Evolutionary conservation across 768 basidiomycete genomes (phyloP), one percentile per base, ranked within the genome.

Genomic region (Neoboletus magnificus): DNA sequence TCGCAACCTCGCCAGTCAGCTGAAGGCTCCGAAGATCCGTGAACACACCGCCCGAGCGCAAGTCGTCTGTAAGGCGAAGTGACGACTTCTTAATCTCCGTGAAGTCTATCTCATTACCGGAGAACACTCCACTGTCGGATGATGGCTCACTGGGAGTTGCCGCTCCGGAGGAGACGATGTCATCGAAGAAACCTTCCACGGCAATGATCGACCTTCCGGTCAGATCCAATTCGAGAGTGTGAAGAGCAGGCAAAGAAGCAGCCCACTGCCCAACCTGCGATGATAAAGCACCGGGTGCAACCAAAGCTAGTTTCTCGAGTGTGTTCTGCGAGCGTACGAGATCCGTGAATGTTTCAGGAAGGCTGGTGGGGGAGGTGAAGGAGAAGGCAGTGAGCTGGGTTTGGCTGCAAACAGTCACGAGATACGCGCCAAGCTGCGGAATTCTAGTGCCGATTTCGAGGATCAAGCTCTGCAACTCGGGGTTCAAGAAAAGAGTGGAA

Each of bases 111-210:
- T 91, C 89, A 58, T 89, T 87, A 48, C 79, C 82, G 50, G 87
- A 89, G 74, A 87, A 89, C 57, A 90, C 82, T 40, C 88, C 87
- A 62, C 86, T 89, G 69, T 91, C 89, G 40, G 79, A 85, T 49
- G 86, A 84, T 15, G 82, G 77, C 12, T 87, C 87, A 58, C 78
- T 82, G 7, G 89, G 89, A 13, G 88, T 87, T 29, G 81, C 81
- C 57, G 77, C 76, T n/a, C 89, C 89, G 1, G 88, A 89, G 40
- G 80, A 77, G 58, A 75, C 73, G 59, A 90, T 74, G 50, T 88
- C 83, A 66, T 85, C 84, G 67, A 91, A 91, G 71, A 91, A 91
- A 20, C 86, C 85, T 71, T 89, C 87, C n/a, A 90, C 84, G 0
- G 85, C 84, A 30, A 82, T 82, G 52, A 79, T 71, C 4, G 85